Percentiles rank a stretch among this genome's conserved stretches.
These are phyloP conservation scores for Aegilops bicornis DNA, from an alignment of 176 grass and related monocot genomes.

Conservation along the genomic window DNA sequence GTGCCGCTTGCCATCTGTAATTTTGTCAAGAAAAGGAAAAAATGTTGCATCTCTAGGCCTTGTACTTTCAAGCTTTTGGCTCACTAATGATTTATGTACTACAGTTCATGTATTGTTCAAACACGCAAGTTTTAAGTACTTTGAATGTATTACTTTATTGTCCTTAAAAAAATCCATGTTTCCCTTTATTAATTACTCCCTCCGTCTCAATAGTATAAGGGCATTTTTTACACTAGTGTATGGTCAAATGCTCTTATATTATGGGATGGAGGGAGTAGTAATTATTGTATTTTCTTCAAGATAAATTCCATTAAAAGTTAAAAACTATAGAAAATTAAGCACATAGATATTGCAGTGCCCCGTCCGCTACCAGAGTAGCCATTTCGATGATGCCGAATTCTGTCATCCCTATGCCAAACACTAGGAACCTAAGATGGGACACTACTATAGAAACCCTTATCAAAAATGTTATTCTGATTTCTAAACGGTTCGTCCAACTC, in stretches of 20 bases:
- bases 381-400: neutral
- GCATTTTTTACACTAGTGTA: too few species aligned
- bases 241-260: too few species aligned
- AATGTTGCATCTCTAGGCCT: neutral
- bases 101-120: neutral
- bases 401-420: neutral
- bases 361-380: neutral
- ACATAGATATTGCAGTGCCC: neutral
- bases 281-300: neutral
- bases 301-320: neutral
- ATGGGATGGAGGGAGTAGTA: too few species aligned
- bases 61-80: neutral
- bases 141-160: neutral
- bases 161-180: neutral
- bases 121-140: neutral
- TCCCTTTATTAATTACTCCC: neutral
- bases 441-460: neutral
- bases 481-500: neutral
- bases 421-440: neutral
- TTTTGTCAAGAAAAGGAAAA: neutral
- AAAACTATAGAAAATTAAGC: neutral
- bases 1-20: neutral
- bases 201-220: too few species aligned
- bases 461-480: neutral
- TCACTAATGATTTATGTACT: neutral